Evolutionary conservation across 2,329 filamentous ascomycete genomes (phyloP).

Genomic region (Aureobasidium namibiae): DNA sequence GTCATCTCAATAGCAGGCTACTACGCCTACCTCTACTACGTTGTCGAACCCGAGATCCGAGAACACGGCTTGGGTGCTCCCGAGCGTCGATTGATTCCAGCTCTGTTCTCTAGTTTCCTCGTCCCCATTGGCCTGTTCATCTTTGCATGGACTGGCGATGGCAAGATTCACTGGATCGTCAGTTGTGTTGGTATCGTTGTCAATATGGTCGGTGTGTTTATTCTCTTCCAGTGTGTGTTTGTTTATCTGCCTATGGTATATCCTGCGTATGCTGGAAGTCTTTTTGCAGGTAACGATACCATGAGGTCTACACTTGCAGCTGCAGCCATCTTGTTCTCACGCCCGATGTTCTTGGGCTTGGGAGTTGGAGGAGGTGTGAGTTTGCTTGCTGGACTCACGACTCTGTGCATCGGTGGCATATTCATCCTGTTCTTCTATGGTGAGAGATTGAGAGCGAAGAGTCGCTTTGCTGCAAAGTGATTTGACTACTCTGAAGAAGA

Average conservation of each 20-base stretch:
- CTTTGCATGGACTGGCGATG: slow-evolving; percentile 27
- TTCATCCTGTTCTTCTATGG: slow-evolving; percentile 53
- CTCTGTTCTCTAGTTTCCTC: slow-evolving; percentile 24
- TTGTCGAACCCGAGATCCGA: slow-evolving; percentile 20
- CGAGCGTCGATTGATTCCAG: slow-evolving; percentile 26
- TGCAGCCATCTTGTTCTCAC: slow-evolving; percentile 51
- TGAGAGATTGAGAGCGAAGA: slow-evolving; percentile 37
- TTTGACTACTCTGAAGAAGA: not conserved
- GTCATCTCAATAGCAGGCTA: slow-evolving; percentile 38
- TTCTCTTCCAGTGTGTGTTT: slow-evolving; percentile 35
- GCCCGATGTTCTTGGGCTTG: slow-evolving; percentile 51
- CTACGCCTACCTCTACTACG: slow-evolving; percentile 19
- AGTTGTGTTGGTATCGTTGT: slow-evolving; percentile 34
- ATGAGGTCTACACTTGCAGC: slow-evolving; percentile 50
- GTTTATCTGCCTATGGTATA: slow-evolving; percentile 32
- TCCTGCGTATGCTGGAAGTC: slow-evolving; percentile 41
- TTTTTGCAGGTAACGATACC: slow-evolving; percentile 55
- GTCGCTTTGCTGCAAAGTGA: slow-evolving; percentile 16
- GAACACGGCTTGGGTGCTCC: slow-evolving; percentile 21
- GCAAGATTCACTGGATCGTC: slow-evolving; percentile 31
- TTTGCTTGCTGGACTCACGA: slow-evolving; percentile 43
- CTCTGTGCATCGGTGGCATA: slow-evolving; percentile 32
- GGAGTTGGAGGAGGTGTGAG: slow-evolving; percentile 51
- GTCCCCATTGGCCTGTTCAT: slow-evolving; percentile 27
- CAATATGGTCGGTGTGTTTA: slow-evolving; percentile 30